A percentile compares a stretch with the other conserved stretches of the same genome.
Conservation (phyloP, 2,329 filamentous ascomycete species). For the Drechslerella stenobrocha region DNA sequence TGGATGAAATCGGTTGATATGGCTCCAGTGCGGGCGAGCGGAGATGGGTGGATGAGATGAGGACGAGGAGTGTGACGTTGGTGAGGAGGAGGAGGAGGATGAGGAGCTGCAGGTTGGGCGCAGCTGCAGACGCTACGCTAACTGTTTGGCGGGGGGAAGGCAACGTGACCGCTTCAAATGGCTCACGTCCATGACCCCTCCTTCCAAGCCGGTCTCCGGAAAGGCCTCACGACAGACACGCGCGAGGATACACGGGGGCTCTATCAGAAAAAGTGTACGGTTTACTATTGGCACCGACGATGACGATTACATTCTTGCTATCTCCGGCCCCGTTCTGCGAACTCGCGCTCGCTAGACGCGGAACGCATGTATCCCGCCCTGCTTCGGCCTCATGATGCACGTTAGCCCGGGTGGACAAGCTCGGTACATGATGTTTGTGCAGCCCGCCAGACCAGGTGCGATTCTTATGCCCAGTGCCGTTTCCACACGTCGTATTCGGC, state of each 20-base stretch:
- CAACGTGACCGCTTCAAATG: conserved; percentile 36
- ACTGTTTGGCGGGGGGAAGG: conserved; percentile 5
- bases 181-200: conserved; percentile 19
- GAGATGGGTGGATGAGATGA: too few relatives aligned
- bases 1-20: neutral
- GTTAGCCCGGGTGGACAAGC: too few relatives aligned
- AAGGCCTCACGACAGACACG: neutral
- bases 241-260: neutral
- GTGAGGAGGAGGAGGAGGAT: too few relatives aligned
- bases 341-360: neutral
- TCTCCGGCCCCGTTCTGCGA: neutral
- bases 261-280: too few relatives aligned
- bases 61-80: too few relatives aligned
- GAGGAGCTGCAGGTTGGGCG: conserved; percentile 7
- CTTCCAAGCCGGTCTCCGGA: neutral
- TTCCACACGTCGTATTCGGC: conserved; percentile 39
- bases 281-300: too few relatives aligned
- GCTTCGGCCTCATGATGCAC: too few relatives aligned
- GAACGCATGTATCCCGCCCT: too few relatives aligned
- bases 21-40: conserved; percentile 1
- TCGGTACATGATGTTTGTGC: neutral
- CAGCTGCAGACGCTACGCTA: conserved; percentile 11
- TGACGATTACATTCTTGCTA: neutral
- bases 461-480: conserved; percentile 31
- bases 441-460: neutral